These are phyloP conservation scores for Pinus taeda DNA, from an alignment of 75 land plant species.

Conservation along the genomic window DNA sequence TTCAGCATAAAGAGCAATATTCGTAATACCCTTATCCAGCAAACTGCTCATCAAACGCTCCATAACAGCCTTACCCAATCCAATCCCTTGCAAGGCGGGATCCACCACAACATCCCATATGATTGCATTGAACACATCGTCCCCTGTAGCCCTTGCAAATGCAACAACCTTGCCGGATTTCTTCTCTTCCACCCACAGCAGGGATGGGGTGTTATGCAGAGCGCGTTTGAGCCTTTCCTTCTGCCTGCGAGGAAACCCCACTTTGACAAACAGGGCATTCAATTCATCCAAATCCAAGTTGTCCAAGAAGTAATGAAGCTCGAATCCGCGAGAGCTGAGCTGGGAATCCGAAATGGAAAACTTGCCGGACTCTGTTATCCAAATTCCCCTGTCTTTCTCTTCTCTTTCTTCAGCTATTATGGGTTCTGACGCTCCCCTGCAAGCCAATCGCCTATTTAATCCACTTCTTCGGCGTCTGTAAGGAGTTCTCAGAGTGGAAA, in stretches of 20 bases:
- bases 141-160: conserved; percentile 93
- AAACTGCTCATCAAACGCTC: conserved; percentile 71
- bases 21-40: conserved; percentile 53
- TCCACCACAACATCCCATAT: conserved; percentile 99
- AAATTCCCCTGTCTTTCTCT: not conserved
- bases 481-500: too few species aligned
- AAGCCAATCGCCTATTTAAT: not conserved
- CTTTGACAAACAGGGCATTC: conserved; percentile 77
- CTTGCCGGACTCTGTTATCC: not conserved
- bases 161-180: conserved; percentile 56
- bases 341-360: conserved; percentile 62
- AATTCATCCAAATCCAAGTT: conserved; percentile 75
- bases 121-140: conserved; percentile 90
- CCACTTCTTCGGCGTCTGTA: too few species aligned
- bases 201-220: conserved; percentile 56
- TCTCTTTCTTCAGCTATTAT: not conserved
- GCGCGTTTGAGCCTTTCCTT: conserved; percentile 55
- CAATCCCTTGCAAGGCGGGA: conserved; percentile 78
- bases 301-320: conserved; percentile 36
- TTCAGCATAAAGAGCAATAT: conserved; percentile 86
- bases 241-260: conserved; percentile 86
- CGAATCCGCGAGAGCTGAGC: conserved; percentile 67
- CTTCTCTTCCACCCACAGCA: conserved; percentile 63
- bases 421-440: not conserved
- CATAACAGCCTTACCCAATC: conserved; percentile 89